Conservation (phyloP, 2,329 filamentous ascomycete species). For the Lecanicillium sp. region DNA sequence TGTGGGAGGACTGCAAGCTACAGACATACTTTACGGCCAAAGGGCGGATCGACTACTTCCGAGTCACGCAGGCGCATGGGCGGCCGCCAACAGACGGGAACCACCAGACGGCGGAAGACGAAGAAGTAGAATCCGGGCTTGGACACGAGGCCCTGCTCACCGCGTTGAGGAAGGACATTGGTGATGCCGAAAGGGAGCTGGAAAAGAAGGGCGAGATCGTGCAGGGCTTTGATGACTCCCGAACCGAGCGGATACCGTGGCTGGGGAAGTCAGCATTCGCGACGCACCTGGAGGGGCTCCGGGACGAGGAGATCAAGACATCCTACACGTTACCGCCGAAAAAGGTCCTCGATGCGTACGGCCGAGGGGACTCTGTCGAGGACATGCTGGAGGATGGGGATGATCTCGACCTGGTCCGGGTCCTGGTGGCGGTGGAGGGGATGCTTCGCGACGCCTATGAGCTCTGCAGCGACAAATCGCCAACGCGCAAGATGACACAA, state of each 20-base stretch:
- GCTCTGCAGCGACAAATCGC: conserved; percentile 1
- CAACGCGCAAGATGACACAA: conserved; percentile 10
- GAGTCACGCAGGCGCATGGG: neutral
- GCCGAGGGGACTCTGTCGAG: neutral
- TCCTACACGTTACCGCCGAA: neutral
- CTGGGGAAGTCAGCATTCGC: neutral
- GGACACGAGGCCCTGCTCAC: neutral
- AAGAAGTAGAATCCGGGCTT: neutral
- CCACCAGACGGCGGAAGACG: neutral
- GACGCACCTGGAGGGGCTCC: neutral
- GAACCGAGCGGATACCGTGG: neutral
- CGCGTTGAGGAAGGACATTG: neutral
- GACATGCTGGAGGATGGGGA: neutral
- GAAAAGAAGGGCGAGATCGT: conserved; percentile 1
- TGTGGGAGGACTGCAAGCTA: conserved; percentile 8
- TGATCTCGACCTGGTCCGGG: neutral
- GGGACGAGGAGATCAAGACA: neutral
- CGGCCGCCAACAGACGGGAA: neutral
- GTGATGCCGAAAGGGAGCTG: neutral
- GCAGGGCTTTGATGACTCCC: neutral
- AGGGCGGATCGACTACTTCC: conserved; percentile 10
- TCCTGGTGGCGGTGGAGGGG: neutral
- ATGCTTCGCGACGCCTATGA: neutral
- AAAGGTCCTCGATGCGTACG: neutral
- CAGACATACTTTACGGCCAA: conserved; percentile 14